Base-by-base conservation (phyloP, 176 grass and related monocot species). In the Zizania latifolia region DNA sequence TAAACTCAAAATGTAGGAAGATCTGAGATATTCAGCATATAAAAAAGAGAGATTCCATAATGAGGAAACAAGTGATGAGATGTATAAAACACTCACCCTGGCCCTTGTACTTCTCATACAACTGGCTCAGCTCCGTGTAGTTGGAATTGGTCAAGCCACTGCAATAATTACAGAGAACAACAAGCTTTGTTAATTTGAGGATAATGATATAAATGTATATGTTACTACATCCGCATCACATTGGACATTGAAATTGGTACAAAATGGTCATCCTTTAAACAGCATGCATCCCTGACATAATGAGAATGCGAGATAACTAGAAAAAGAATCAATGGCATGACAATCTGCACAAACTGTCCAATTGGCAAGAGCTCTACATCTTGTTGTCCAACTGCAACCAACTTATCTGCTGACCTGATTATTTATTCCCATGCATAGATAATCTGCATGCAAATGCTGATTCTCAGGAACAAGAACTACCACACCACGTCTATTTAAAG, bases 81-180 rank as follows among this genome's bases (percentile, higher is more conserved):
- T 45, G 68, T 3, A 46, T 71, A 27, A 36, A 31, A 67, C 64
- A 48, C 64, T 67, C 21, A 94, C 92, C 85, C 78, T 94, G 53
- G 65, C 86, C 59, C 72, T 89, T 94, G 72, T 84, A 94, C 76
- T 89, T 94, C 61, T 86, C 85, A 6, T 94, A 86, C 22, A 94
- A 70, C 55, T 90, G 75, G 75, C 62, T 76, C 34, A 94, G 74
- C 57, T 94, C 92, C 10, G 77, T 89, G 70, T 89, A 91, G 76
- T 94, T 91, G 13, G 92, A 91, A 83, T 86, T 94, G 68, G 92
- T 89, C 68, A 94, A 84, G 26, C 92, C 85, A 75, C 88, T 94
- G 68, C 48, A 87, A 48, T 58, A 48, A 17, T 16, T 58, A 78
- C 37, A 70, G 53, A 31, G 26, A 83, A n/a, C n/a, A n/a, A 61